Evolutionary conservation across 208 protist genomes (phyloP).

Genomic region (Balamuthia mandrillaris): DNA sequence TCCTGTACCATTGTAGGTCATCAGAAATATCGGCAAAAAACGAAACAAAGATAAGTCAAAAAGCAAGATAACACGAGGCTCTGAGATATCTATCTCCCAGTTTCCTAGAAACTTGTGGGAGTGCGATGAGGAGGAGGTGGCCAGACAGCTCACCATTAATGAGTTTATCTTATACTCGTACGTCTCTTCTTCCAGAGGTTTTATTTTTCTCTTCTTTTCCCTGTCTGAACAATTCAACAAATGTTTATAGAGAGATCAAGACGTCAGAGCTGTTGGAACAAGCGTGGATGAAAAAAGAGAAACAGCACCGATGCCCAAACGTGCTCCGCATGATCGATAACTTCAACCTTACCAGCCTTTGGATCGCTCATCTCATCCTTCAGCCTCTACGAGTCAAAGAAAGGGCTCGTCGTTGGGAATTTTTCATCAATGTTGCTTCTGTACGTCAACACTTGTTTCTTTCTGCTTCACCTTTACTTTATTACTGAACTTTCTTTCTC

Average conservation of each 20-base stretch:
- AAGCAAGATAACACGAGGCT: too few relatives aligned
- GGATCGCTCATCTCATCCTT: constrained; percentile 52
- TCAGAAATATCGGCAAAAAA: too few relatives aligned
- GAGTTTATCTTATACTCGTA: constrained; percentile 54
- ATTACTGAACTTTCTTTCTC: too few relatives aligned
- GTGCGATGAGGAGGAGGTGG: constrained; percentile 53
- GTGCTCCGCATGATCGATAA: constrained; percentile 62
- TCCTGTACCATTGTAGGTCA: too few relatives aligned
- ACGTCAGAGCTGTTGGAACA: constrained; percentile 49
- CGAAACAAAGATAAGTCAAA: too few relatives aligned
- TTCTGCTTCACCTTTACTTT: not conserved
- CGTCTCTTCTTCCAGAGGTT: constrained; percentile 2
- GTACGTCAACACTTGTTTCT: not conserved
- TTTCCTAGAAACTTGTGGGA: too few relatives aligned
- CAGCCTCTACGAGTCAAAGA: constrained; percentile 16
- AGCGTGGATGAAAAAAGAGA: constrained; percentile 63
- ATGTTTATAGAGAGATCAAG: not conserved
- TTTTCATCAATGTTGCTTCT: constrained; percentile 57
- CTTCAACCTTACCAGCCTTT: constrained; percentile 65
- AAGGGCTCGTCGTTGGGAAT: not conserved
- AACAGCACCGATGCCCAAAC: constrained; percentile 55
- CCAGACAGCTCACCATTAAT: constrained; percentile 50
- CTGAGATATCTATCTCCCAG: too few relatives aligned
- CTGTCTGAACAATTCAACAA: too few relatives aligned
- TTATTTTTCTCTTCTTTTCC: too few relatives aligned